These are phyloP conservation scores for Pythium rhizo-oryzae DNA, from an alignment of 352 stramenopile species.

Conservation along the genomic window DNA sequence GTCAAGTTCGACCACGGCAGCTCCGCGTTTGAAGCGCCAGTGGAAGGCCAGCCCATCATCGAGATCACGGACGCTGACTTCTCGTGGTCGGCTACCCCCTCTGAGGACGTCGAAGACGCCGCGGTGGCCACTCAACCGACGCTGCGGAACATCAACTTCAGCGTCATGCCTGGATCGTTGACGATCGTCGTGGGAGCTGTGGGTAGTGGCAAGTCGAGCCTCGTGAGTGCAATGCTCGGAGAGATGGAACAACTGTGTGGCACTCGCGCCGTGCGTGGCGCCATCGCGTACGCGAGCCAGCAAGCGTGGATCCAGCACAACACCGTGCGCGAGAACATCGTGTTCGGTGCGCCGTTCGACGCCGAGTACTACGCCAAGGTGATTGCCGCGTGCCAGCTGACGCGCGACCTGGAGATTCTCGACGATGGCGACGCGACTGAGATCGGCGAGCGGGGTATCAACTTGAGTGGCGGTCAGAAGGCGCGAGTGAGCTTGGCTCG, in stretches of 20 bases:
- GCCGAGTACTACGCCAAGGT: conserved; percentile 31
- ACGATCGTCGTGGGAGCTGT: conserved; percentile 60
- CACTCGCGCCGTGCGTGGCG: conserved; percentile 15
- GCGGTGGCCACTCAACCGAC: background rate
- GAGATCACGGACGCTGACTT: conserved; percentile 42
- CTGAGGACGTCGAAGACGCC: background rate
- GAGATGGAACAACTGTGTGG: conserved; percentile 38
- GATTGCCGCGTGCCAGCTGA: conserved; percentile 53
- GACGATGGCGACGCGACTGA: conserved; percentile 67
- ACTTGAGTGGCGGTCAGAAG: no score
- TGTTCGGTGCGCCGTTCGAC: conserved; percentile 31
- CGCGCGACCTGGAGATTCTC: conserved; percentile 61
- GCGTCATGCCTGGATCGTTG: conserved; percentile 50
- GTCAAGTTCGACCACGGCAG: conserved; percentile 19
- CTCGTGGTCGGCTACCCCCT: conserved; percentile 22
- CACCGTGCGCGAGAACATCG: conserved; percentile 37
- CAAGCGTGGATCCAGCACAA: no score
- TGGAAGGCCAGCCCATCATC: conserved; percentile 20
- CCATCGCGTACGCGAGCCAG: conserved; percentile 33
- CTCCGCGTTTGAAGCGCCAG: background rate
- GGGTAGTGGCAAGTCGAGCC: conserved; percentile 55
- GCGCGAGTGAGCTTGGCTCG: conserved; percentile 32
- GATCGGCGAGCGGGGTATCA: conserved; percentile 55
- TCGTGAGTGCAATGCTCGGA: conserved; percentile 42
- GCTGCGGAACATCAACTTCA: conserved; percentile 43